Conservation (phyloP, 2,329 filamentous ascomycete genomes). For the Penicillium sp. region DNA sequence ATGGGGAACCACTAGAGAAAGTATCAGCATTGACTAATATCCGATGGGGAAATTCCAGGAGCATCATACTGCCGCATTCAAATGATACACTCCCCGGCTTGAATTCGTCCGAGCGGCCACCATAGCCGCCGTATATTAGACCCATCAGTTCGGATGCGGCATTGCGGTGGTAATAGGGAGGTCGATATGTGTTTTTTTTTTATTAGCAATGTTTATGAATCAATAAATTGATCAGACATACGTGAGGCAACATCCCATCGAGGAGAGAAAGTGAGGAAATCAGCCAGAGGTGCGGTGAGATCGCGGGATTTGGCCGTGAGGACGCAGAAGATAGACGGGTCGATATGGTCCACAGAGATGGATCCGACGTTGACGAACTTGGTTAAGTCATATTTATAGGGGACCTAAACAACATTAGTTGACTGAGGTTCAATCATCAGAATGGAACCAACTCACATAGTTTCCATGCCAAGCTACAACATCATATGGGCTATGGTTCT, state of each 20-base stretch:
- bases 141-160: slow-evolving; percentile 43
- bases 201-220: not conserved
- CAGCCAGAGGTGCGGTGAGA: slow-evolving; percentile 35
- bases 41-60: not conserved
- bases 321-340: slow-evolving; percentile 44
- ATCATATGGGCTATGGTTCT: slow-evolving; percentile 68
- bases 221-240: slow-evolving; percentile 16
- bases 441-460: slow-evolving; percentile 42
- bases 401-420: slow-evolving; percentile 25
- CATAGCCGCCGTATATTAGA: slow-evolving; percentile 38
- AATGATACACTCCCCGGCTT: slow-evolving; percentile 38
- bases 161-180: slow-evolving; percentile 47
- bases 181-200: slow-evolving; percentile 40
- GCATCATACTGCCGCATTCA: slow-evolving; percentile 34
- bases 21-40: not conserved
- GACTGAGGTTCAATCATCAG: not conserved
- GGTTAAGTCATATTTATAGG: slow-evolving; percentile 45
- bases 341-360: slow-evolving; percentile 43
- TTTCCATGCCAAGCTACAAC: slow-evolving; percentile 73
- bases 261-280: slow-evolving; percentile 44
- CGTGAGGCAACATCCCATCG: slow-evolving; percentile 43
- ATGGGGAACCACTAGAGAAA: slow-evolving; percentile 35
- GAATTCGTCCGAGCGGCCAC: slow-evolving; percentile 37
- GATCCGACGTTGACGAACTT: slow-evolving; percentile 44
- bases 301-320: slow-evolving; percentile 43